A percentile compares a stretch with the other conserved stretches of the same genome.
Conservation (phyloP, 176 grass and related monocot genomes). For the Triticum aestivum region IWGSC_CS_RefSeq_v2.1 NC_057804.1:103800775-103801274, state of each 20-base stretch:
- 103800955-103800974: constrained; percentile 82
- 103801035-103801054: constrained; percentile 58
- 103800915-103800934: constrained; percentile 63
- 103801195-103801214: constrained; percentile 57
- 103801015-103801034: constrained; percentile 41
- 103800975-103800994: constrained; percentile 67
- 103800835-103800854: no score
- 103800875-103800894: no score
- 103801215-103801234: no score
- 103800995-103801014: constrained; percentile 37
- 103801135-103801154: constrained; percentile 65
- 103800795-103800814: background rate
- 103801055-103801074: constrained; percentile 15
- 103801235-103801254: no score
- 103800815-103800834: background rate
- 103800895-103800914: background rate
- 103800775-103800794: constrained; percentile 23
- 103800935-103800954: constrained; percentile 74
- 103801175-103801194: constrained; percentile 63
- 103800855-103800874: background rate
- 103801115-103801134: constrained; percentile 3
- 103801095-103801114: background rate
- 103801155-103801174: constrained; percentile 70
- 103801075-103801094: background rate
- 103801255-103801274: no score